Conservation (phyloP, 768 basidiomycete species). For the Boletellus ananiceps region DNA sequence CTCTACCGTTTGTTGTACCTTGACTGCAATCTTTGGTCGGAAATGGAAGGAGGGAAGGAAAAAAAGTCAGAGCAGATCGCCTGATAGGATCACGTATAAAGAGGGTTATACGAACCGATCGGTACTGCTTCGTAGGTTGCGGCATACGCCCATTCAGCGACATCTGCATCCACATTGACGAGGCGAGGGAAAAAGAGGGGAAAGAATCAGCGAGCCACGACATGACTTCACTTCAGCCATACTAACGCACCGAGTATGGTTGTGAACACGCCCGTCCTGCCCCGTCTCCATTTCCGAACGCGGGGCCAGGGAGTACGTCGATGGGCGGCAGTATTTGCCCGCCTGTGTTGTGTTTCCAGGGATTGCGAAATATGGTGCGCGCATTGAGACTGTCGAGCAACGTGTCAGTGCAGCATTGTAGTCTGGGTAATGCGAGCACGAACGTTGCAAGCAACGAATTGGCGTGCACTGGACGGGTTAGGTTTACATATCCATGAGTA, state of each 20-base stretch:
- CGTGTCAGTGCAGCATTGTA: background rate
- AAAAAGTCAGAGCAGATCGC: background rate
- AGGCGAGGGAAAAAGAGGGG: background rate
- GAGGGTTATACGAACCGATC: constrained; percentile 10
- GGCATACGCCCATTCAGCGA: background rate
- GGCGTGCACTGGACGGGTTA: constrained; percentile 18
- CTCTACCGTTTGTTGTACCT: constrained; percentile 13
- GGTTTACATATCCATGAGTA: background rate
- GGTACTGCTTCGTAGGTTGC: background rate
- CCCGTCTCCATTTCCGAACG: background rate
- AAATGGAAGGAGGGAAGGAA: background rate
- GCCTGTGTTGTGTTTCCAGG: background rate
- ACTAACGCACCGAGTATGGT: constrained; percentile 1
- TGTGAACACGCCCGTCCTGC: background rate
- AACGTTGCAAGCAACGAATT: constrained; percentile 27
- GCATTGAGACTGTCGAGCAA: constrained; percentile 18
- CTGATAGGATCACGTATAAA: background rate
- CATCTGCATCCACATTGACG: background rate
- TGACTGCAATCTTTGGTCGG: constrained; percentile 17
- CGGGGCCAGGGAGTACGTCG: background rate
- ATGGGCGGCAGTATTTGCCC: constrained; percentile 7
- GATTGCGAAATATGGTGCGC: constrained; percentile 8
- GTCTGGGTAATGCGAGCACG: background rate
- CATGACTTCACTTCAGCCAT: too few species aligned
- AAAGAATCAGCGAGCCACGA: background rate